A percentile compares a stretch with the other conserved stretches of the same genome.
Evolutionary conservation across 1,284 basidiomycete genomes (phyloP).

Genomic region (Leucoagaricus sp.): DNA sequence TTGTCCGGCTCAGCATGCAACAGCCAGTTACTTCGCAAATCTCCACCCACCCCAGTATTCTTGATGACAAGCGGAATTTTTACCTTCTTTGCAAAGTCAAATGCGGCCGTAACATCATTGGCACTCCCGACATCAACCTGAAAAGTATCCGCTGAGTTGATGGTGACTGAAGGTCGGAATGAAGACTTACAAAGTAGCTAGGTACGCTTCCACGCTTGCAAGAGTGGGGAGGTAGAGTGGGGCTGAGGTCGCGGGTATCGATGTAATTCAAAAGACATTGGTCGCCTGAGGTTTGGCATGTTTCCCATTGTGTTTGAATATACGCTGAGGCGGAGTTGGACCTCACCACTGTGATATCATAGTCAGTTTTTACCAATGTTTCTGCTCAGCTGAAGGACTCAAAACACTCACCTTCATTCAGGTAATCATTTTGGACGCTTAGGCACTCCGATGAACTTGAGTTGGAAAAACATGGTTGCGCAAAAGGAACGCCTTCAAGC

Average conservation of each 20-base stretch:
- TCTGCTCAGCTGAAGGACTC: background rate
- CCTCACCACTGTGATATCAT: slow-evolving; percentile 21
- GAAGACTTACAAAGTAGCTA: slow-evolving; percentile 26
- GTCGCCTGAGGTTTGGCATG: slow-evolving; percentile 36
- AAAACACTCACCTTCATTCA: slow-evolving; percentile 27
- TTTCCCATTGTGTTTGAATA: slow-evolving; percentile 42
- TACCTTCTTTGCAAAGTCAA: slow-evolving; percentile 39
- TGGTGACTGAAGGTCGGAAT: background rate
- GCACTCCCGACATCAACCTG: slow-evolving; percentile 45
- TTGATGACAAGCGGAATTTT: slow-evolving; percentile 46
- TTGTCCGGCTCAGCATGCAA: background rate
- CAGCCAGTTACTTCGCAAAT: background rate
- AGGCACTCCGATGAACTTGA: slow-evolving; percentile 25
- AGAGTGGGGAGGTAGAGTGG: slow-evolving; percentile 23
- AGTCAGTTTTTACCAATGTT: background rate
- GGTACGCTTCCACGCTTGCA: slow-evolving; percentile 43
- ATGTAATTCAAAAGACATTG: slow-evolving; percentile 36
- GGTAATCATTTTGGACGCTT: slow-evolving; percentile 23
- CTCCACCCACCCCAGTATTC: slow-evolving; percentile 46
- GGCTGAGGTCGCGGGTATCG: slow-evolving; percentile 28
- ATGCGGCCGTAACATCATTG: slow-evolving; percentile 43
- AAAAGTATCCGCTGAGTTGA: background rate
- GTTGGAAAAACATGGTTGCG: slow-evolving; percentile 28
- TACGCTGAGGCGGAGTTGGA: slow-evolving; percentile 28
- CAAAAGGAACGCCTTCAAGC: slow-evolving; percentile 26